Evolutionary conservation across 2,329 filamentous ascomycete genomes (phyloP), one percentile per base, ranked within the genome.

Genomic region (Aspergillus hortae): DNA sequence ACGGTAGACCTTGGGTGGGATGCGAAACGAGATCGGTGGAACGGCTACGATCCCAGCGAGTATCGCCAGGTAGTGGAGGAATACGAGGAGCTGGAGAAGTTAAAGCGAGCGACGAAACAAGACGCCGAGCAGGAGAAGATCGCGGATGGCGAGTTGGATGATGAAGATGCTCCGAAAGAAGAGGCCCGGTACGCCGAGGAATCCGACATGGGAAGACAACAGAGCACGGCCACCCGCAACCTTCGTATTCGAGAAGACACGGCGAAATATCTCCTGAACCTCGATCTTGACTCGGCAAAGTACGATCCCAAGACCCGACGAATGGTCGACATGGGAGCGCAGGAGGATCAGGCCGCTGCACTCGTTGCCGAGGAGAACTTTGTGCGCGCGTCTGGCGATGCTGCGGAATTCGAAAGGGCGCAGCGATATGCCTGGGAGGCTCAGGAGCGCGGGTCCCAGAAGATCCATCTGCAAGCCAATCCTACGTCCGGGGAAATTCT

Each of bases 11-110:
- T 97, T 44, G 90, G 92, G 3, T 99, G 92, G 90, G 95, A 99
- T 71, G 94, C 94, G 19, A 99, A 99, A 77, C 82, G 94, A 61
- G 94, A 99, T 75, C 84, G 92, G 41, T 99, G 94, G 92, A 96
- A 96, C 67, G 92, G 92, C n/a, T 99, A 95, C 72, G 92, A 97
- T 69, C 78, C 91, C 1, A 84, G 83, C 59, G 89, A 97, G 70
- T 97, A 96, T 69, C 81, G 84, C 54, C 80, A 83, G 55, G 89
- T 97, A n/a, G 85, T 97, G 38, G 86, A 95, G 46, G 90, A 96
- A 62, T 96, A 89, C 71, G 87, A 94, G 56, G 84, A 92, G 67
- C 77, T 96, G 70, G 92, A 96, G 67, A 84, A 87, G 59, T 75
- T 96, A 56, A 86, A 77, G 56, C 78, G 77, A 43, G 77, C 75